Conservation (phyloP, 225 moss, liverwort and hornwort species). For the Lunularia cruciata region DNA sequence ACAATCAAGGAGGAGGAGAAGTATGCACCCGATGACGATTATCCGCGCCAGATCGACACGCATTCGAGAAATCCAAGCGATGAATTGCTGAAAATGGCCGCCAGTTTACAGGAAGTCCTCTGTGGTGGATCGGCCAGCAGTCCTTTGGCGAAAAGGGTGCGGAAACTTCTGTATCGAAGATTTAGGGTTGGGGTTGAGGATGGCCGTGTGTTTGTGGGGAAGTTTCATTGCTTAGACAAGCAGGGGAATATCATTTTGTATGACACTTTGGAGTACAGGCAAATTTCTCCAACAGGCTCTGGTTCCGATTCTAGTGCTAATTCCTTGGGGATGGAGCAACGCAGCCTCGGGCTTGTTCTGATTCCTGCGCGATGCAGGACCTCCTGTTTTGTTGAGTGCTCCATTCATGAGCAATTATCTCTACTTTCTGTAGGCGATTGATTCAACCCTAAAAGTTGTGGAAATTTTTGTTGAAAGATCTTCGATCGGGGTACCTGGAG, state of each 20-base stretch:
- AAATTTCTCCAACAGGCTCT: constrained; percentile 19
- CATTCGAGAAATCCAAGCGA: neutral
- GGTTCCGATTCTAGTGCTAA: neutral
- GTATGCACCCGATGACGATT: neutral
- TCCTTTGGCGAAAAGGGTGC: constrained; percentile 46
- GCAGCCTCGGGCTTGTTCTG: constrained; percentile 75
- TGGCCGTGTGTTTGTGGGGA: constrained; percentile 69
- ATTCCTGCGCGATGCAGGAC: constrained; percentile 78
- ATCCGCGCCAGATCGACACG: neutral
- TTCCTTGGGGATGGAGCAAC: constrained; percentile 40
- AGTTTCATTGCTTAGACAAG: constrained; percentile 82
- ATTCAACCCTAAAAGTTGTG: no score
- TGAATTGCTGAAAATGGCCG: constrained; percentile 25
- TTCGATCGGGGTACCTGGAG: no score
- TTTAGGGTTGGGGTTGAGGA: constrained; percentile 80
- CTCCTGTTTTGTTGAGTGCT: constrained; percentile 64
- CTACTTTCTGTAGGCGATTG: constrained; percentile 36
- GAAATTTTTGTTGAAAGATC: no score
- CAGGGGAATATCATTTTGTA: constrained; percentile 83
- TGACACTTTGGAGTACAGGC: constrained; percentile 62
- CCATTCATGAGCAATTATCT: constrained; percentile 63
- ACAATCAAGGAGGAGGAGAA: constrained; percentile 7
- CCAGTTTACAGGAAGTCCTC: neutral
- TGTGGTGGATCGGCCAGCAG: constrained; percentile 7
- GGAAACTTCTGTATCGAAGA: constrained; percentile 57